Base-by-base conservation (phyloP, 305 asterid genomes). In the Ilex paraguariensis region DNA sequence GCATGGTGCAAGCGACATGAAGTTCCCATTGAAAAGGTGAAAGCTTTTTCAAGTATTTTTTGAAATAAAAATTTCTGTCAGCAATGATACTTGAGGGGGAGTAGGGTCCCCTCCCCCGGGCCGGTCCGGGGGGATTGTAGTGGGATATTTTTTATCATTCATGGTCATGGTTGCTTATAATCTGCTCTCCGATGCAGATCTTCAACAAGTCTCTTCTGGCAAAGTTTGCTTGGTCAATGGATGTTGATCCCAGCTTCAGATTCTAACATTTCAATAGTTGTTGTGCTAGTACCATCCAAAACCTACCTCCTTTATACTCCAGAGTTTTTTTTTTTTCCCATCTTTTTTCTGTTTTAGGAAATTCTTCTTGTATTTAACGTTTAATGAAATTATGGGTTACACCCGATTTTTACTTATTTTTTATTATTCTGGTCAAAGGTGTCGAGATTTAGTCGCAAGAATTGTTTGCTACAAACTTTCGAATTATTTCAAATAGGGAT, bases 1-100 rank as follows among this genome's bases (percentile, higher is more conserved):
- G 99, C 97, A 61, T 93, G 99, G 99, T 93, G 99, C 82, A 93
- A 93, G 74, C 95, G 96, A 70, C 92, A 78, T 4, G 97, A 93
- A 75, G 97, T 93, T 71, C 99, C 99, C 46, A 90, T 93, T 2
- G 99, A 93, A 78, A 93, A 90, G 99, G 99, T 88, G 55, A 39
- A 66, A 58, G 33, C 63, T 45, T 60, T 48, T 44, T 4, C 30
- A 31, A 16, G 11, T 52, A 7, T 55, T 33, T 60, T 51, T 8
- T 49, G 7, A 11, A 16, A 13, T 17, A 3, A 21, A 21, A 21
- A 21, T 21, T 0, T 21, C 28, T 21, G 28, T 21, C n/a, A 15
- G 11, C 36, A 39, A 10, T 14, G 42, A 42, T 57, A 31, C 17
- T 51, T 42, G 30, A 44, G 5, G 7, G 10, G 57, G 50, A 42